These are phyloP conservation scores for Huntiella savannae DNA, from an alignment of 2,329 filamentous ascomycete genomes.

Conservation along the genomic window DNA sequence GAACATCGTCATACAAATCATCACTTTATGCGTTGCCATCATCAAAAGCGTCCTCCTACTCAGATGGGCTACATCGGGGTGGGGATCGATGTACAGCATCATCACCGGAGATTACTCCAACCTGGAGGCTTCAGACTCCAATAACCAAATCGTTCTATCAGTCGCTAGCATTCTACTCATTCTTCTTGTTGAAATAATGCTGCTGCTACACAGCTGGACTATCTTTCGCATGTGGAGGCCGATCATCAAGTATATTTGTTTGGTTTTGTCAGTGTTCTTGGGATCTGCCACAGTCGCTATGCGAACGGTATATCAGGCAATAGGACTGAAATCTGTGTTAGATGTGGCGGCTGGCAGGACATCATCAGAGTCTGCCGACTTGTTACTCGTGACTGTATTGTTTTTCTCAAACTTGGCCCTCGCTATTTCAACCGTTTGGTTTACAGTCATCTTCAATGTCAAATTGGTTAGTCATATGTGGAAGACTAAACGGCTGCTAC, in stretches of 20 bases:
- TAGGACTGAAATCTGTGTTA: neutral
- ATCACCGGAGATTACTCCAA: slow-evolving; percentile 34
- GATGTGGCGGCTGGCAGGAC: too few relatives aligned
- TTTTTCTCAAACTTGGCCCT: slow-evolving; percentile 13
- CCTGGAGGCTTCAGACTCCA: slow-evolving; percentile 10
- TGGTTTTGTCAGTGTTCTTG: slow-evolving; percentile 15
- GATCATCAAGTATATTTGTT: slow-evolving; percentile 17
- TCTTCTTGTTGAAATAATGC: slow-evolving; percentile 27
- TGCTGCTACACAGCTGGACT: slow-evolving; percentile 33
- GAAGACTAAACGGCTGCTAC: slow-evolving; percentile 27
- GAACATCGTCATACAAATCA: slow-evolving; percentile 46
- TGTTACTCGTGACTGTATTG: neutral
- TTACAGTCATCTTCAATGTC: slow-evolving; percentile 35
- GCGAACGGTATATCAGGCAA: neutral
- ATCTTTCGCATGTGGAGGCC: slow-evolving; percentile 30
- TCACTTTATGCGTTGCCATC: slow-evolving; percentile 40
- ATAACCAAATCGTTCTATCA: slow-evolving; percentile 11
- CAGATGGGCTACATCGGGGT: slow-evolving; percentile 41
- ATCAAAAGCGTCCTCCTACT: slow-evolving; percentile 38
- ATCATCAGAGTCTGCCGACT: too few relatives aligned
- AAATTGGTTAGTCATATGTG: slow-evolving; percentile 30
- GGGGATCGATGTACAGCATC: slow-evolving; percentile 40
- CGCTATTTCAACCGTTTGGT: slow-evolving; percentile 26
- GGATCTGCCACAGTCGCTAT: slow-evolving; percentile 16
- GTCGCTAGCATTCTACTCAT: slow-evolving; percentile 20